These are phyloP conservation scores for Histomonas meleagridis DNA, from an alignment of 208 protist genomes.

Conservation along the genomic window DNA sequence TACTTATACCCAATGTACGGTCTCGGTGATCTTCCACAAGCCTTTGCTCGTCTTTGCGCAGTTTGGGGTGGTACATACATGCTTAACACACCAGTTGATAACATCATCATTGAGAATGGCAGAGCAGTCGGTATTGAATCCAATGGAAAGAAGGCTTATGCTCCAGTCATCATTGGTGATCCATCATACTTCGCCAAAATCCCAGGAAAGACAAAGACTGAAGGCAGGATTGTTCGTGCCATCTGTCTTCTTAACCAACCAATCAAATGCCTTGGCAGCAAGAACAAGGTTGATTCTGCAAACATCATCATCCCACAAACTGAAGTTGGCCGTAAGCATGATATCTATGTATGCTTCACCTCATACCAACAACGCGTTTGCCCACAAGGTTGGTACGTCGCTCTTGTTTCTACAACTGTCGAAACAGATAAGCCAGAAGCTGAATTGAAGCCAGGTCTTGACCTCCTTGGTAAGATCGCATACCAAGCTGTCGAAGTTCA, in stretches of 20 bases:
- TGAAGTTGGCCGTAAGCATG: slow-evolving; percentile 48
- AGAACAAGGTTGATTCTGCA: slow-evolving; percentile 34
- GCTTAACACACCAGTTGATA: slow-evolving; percentile 86
- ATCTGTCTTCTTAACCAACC: slow-evolving; percentile 64
- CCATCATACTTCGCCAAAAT: background rate
- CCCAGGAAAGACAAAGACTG: slow-evolving; percentile 72
- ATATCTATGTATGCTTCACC: slow-evolving; percentile 90
- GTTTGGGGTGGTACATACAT: slow-evolving; percentile 94
- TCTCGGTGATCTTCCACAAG: slow-evolving; percentile 93
- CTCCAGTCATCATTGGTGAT: slow-evolving; percentile 67
- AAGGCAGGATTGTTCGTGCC: slow-evolving; percentile 78
- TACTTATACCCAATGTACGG: slow-evolving; percentile 99
- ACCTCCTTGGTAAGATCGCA: slow-evolving; percentile 64
- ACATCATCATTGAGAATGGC: slow-evolving; percentile 60
- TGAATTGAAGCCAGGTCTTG: slow-evolving; percentile 75
- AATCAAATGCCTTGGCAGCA: slow-evolving; percentile 36
- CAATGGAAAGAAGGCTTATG: slow-evolving; percentile 54
- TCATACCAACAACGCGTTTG: slow-evolving; percentile 78
- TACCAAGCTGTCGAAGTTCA: background rate
- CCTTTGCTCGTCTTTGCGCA: slow-evolving; percentile 75
- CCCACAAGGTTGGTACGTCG: slow-evolving; percentile 84
- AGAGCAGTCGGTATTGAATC: slow-evolving; percentile 45
- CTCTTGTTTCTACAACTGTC: slow-evolving; percentile 83
- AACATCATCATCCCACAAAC: slow-evolving; percentile 48
- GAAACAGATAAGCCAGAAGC: slow-evolving; percentile 78